A percentile compares a stretch with the other conserved stretches of the same genome.
These are phyloP conservation scores for Aaosphaeria arxii DNA, from an alignment of 2,329 filamentous ascomycete species.

Conservation along the genomic window DNA sequence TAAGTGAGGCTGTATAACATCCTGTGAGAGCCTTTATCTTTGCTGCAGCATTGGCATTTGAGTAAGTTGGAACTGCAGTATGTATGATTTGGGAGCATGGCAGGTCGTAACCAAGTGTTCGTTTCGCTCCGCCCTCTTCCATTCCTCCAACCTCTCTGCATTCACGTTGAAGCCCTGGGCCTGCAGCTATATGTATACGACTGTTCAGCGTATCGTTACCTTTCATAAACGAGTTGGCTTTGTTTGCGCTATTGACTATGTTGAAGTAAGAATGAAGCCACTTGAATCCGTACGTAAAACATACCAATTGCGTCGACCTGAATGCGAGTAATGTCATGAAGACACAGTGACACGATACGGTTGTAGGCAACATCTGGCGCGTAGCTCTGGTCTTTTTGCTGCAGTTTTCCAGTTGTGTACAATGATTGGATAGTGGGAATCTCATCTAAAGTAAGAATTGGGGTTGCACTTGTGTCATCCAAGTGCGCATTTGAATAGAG, in stretches of 20 bases:
- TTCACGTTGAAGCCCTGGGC: conserved; percentile 22
- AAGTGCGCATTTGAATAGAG: no score
- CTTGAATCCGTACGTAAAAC: conserved; percentile 17
- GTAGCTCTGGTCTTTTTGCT: conserved; percentile 25
- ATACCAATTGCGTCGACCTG: conserved; percentile 34
- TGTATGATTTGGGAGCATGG: conserved; percentile 31
- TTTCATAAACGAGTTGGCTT: background rate
- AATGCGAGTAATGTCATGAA: conserved; percentile 28
- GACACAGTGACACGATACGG: conserved; percentile 24
- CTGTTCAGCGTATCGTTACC: conserved; percentile 17
- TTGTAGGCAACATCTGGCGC: conserved; percentile 29
- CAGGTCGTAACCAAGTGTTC: conserved; percentile 27
- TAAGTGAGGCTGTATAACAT: conserved; percentile 28
- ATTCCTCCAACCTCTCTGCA: conserved; percentile 5
- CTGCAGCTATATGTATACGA: conserved; percentile 25
- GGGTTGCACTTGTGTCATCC: background rate
- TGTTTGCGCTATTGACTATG: conserved; percentile 3
- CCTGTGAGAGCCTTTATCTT: conserved; percentile 26
- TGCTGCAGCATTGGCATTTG: conserved; percentile 11
- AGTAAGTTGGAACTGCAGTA: conserved; percentile 23
- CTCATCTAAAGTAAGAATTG: conserved; percentile 10
- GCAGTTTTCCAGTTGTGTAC: conserved; percentile 21
- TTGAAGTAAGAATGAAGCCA: conserved; percentile 4
- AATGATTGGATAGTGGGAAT: conserved; percentile 26
- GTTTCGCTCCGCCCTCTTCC: conserved; percentile 16